These are phyloP conservation scores for Ophiostoma piceae DNA, from an alignment of 2,329 filamentous ascomycete species.

Conservation along the genomic window DNA sequence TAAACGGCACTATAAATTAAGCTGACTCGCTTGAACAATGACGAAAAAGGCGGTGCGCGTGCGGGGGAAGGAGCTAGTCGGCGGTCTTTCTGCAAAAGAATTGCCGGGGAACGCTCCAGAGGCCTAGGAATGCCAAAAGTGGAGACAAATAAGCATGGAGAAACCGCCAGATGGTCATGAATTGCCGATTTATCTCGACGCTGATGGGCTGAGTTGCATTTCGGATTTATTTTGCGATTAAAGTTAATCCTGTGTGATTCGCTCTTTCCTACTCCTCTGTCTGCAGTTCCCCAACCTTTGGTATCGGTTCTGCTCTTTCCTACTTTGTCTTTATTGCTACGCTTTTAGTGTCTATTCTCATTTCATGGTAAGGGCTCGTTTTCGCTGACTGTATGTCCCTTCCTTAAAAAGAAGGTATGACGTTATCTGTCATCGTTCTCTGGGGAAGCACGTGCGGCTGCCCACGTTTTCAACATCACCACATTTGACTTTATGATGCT, in stretches of 20 bases:
- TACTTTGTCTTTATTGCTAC: background rate
- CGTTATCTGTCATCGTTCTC: background rate
- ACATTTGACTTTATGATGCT: background rate
- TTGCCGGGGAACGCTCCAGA: constrained; percentile 1
- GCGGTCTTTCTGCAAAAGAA: background rate
- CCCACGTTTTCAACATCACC: background rate
- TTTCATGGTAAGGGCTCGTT: no score
- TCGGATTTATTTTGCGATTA: background rate
- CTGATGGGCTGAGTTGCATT: background rate
- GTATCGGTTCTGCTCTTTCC: background rate
- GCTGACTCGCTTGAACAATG: background rate
- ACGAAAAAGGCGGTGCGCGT: constrained; percentile 12
- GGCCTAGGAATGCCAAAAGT: background rate
- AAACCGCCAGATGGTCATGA: constrained; percentile 7
- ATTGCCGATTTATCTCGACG: constrained; percentile 5
- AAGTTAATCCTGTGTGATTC: background rate
- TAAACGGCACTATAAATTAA: constrained; percentile 3
- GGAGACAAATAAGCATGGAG: background rate
- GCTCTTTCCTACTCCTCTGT: background rate
- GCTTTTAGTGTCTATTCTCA: background rate
- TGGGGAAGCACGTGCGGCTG: background rate
- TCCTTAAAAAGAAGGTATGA: background rate
- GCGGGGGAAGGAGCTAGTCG: constrained; percentile 7
- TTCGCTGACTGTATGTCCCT: background rate
- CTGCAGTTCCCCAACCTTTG: background rate